A percentile compares a stretch with the other conserved stretches of the same genome.
Evolutionary conservation across 148 eudicot genomes (phyloP).

Genomic region (Arbutus unedo): DNA sequence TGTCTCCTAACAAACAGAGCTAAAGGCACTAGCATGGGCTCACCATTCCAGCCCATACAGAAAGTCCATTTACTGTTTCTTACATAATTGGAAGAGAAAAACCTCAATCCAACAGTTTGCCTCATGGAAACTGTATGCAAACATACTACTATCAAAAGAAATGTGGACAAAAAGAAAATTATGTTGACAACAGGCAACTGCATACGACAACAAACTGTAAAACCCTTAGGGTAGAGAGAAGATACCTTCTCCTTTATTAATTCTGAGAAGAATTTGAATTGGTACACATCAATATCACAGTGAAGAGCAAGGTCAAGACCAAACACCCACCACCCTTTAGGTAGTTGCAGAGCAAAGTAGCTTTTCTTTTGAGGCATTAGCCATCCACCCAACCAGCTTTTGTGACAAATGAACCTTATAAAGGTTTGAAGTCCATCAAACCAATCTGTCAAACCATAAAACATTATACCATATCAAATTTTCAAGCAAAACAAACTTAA

Average conservation of each 20-base stretch:
- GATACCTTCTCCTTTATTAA: slow-evolving; percentile 74
- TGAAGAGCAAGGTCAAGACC: slow-evolving; percentile 97
- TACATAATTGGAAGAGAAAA: neutral
- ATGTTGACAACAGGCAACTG: neutral
- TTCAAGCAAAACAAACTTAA: neutral
- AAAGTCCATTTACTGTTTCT: neutral
- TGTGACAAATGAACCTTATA: slow-evolving; percentile 97
- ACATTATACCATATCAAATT: slow-evolving; percentile 3
- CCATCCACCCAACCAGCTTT: slow-evolving; percentile 99
- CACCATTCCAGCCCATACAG: neutral
- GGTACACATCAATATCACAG: slow-evolving; percentile 92
- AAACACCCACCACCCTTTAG: slow-evolving; percentile 98
- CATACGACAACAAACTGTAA: slow-evolving; percentile 4
- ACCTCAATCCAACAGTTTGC: neutral
- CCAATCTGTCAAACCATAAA: slow-evolving; percentile 60
- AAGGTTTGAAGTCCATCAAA: slow-evolving; percentile 96
- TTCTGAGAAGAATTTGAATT: slow-evolving; percentile 94
- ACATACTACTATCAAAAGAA: neutral
- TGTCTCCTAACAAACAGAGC: too few relatives aligned
- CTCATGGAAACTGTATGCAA: neutral
- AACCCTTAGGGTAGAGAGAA: slow-evolving; percentile 1
- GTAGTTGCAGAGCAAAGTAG: slow-evolving; percentile 91
- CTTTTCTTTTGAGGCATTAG: slow-evolving; percentile 99
- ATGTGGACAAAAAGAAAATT: neutral
- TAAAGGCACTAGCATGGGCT: neutral